Percentiles rank a stretch among this genome's conserved stretches.
These are phyloP conservation scores for Puya raimondii DNA, from an alignment of 176 grass and related monocot species.

Conservation along the genomic window DNA sequence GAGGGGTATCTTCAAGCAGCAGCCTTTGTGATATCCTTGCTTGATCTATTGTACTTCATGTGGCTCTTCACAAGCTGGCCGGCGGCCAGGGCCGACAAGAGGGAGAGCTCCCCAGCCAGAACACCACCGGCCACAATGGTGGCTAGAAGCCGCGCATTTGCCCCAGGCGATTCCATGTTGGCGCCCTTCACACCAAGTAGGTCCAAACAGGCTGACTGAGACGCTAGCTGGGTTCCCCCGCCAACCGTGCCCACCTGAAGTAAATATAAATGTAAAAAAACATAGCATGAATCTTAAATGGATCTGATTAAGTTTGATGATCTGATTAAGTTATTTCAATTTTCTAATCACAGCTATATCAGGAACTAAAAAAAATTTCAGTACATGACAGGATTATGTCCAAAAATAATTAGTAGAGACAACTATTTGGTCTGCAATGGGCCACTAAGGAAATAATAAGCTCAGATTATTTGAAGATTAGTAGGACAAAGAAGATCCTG, in stretches of 20 bases:
- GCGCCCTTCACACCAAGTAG: slow-evolving; percentile 77
- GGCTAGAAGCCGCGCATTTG: slow-evolving; percentile 73
- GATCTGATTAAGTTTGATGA: not conserved
- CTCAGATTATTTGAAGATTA: too few relatives aligned
- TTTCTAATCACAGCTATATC: not conserved
- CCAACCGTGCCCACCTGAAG: slow-evolving; percentile 90
- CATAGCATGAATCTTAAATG: not conserved
- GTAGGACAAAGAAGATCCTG: too few relatives aligned
- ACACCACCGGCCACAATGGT: slow-evolving; percentile 78
- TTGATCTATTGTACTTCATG: slow-evolving; percentile 96
- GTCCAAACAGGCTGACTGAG: slow-evolving; percentile 77
- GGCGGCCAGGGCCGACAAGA: slow-evolving; percentile 68
- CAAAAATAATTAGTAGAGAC: not conserved
- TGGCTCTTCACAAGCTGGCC: slow-evolving; percentile 93
- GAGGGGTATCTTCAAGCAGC: slow-evolving; percentile 7
- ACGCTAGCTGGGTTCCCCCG: slow-evolving; percentile 77
- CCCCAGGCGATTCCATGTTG: slow-evolving; percentile 53
- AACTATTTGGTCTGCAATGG: too few relatives aligned
- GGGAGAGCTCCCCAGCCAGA: slow-evolving; percentile 85
- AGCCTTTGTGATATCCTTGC: slow-evolving; percentile 52
- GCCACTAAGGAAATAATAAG: too few relatives aligned
- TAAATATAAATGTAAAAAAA: not conserved
- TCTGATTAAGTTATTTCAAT: not conserved
- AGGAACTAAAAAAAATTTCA: not conserved
- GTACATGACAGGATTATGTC: not conserved